Conservation (phyloP, 78 protist species). For the Isochrysis galbana region DNA sequence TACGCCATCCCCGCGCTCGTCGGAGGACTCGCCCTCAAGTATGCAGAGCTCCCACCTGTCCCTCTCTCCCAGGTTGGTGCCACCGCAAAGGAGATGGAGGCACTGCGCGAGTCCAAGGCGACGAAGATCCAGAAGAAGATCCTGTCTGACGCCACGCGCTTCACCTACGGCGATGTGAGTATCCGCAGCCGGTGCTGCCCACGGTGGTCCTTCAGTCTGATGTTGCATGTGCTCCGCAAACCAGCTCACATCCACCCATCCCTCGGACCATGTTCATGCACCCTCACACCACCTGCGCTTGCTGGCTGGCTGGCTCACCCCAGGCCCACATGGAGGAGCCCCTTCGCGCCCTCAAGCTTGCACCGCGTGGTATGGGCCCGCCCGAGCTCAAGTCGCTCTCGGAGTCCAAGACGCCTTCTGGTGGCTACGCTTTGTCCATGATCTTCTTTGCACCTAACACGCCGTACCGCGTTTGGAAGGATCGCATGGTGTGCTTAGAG, state of each 20-base stretch:
- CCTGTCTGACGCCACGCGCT: slow-evolving; percentile 13
- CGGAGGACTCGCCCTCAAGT: not conserved
- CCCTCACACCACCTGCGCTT: too few relatives aligned
- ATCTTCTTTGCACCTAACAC: slow-evolving; percentile 1
- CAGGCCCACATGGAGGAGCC: not conserved
- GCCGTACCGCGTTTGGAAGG: slow-evolving; percentile 20
- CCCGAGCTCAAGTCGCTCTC: not conserved
- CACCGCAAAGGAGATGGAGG: not conserved
- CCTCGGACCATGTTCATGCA: too few relatives aligned
- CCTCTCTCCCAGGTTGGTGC: not conserved
- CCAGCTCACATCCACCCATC: too few relatives aligned
- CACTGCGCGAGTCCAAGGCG: not conserved
- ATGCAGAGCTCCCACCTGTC: not conserved
- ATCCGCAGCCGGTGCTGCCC: too few relatives aligned
- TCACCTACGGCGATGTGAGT: slow-evolving; percentile 12
- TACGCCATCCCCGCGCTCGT: not conserved
- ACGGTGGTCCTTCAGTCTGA: too few relatives aligned
- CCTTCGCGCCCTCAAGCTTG: not conserved
- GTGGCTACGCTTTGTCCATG: not conserved
- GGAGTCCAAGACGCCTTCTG: not conserved
- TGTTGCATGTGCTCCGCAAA: too few relatives aligned
- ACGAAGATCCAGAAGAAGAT: not conserved
- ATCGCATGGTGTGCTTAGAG: too few relatives aligned
- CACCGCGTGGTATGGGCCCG: slow-evolving; percentile 15
- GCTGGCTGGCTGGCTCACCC: too few relatives aligned